These are phyloP conservation scores for Nigrospora osmanthi DNA, from an alignment of 2,329 filamentous ascomycete species.

Conservation along the genomic window DNA sequence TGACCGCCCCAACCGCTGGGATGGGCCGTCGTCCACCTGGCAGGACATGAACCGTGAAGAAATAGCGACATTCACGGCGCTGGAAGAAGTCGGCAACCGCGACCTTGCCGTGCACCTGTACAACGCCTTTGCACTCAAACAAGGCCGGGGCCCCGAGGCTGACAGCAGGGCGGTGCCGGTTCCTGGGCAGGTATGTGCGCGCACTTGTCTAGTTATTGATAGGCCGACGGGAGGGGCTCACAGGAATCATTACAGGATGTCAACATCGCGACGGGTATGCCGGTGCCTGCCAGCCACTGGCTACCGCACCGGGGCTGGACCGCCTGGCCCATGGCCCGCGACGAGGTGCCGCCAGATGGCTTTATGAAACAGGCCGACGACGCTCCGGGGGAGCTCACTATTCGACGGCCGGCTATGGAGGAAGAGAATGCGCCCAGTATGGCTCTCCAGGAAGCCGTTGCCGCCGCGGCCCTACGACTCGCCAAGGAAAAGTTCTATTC, in stretches of 20 bases:
- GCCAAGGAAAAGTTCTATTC: constrained; percentile 58
- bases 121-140: constrained; percentile 65
- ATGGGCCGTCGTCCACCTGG: constrained; percentile 63
- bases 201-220: too few relatives aligned
- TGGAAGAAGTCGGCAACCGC: constrained; percentile 54
- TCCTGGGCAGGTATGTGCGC: too few relatives aligned
- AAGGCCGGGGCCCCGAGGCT: constrained; percentile 10
- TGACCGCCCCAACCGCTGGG: constrained; percentile 63
- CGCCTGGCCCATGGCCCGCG: constrained; percentile 69
- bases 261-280: constrained; percentile 16
- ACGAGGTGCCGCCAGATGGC: constrained; percentile 50
- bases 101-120: constrained; percentile 74
- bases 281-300: constrained; percentile 29
- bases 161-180: too few relatives aligned
- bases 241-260: constrained; percentile 12
- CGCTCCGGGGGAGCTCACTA: constrained; percentile 42
- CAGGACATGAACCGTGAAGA: constrained; percentile 51
- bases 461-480: constrained; percentile 55
- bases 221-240: too few relatives aligned
- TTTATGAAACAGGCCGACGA: constrained; percentile 37
- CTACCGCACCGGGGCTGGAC: constrained; percentile 60
- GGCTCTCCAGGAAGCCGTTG: constrained; percentile 62
- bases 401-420: constrained; percentile 32
- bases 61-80: constrained; percentile 51
- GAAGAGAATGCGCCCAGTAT: constrained; percentile 43